Evolutionary conservation across 768 basidiomycete genomes (phyloP), one percentile per base, ranked within the genome.

Genomic region (Agaricus blazei): DNA sequence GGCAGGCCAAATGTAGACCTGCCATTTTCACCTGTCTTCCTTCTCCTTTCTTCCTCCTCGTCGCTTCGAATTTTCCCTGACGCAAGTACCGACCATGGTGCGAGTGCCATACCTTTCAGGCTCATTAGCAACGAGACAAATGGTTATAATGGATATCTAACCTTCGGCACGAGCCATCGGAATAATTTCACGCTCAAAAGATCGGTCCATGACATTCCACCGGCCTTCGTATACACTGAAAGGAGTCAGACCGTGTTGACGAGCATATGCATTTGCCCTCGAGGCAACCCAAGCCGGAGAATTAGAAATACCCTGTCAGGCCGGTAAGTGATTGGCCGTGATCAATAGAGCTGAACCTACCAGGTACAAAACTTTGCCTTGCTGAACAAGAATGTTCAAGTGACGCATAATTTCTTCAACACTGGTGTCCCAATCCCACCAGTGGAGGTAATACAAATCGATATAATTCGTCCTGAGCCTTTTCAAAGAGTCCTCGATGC

Each of bases 351-450:
- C 31, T 19, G 19, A 23, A 38, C 65, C 54, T 59, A 71, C 71
- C 11, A 71, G 64, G 59, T 78, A 79, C 3, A 78, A 63, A 3
- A 83, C 79, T 59, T 83, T 81, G 15, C 82, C 77, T 34, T 70
- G 62, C 8, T 63, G 65, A 38, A 85, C 77, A 34, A 85, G 71
- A 19, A 72, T 66, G 58, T 85, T 78, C 6, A 85, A 68, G 7
- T 70, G 19, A 19, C 75, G 72, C 81, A 85, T 82, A 40, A 84
- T 66, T 64, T 86, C 83, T 61, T 79, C 76, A 46, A 84, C 69
- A 11, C 72, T 67, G 19, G 77, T 78, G 4, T 69, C 63, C 52
- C 69, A 78, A 61, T 83, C 82, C 81, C 80, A 79, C 66, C 68
- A 75, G 51, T 77, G 74, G 5, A 75, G 40, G 60, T 78, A 77